Evolutionary conservation across 441 rosid species (phyloP), one percentile per base, ranked within the genome.

Genomic region (Populus hybrid): DNA sequence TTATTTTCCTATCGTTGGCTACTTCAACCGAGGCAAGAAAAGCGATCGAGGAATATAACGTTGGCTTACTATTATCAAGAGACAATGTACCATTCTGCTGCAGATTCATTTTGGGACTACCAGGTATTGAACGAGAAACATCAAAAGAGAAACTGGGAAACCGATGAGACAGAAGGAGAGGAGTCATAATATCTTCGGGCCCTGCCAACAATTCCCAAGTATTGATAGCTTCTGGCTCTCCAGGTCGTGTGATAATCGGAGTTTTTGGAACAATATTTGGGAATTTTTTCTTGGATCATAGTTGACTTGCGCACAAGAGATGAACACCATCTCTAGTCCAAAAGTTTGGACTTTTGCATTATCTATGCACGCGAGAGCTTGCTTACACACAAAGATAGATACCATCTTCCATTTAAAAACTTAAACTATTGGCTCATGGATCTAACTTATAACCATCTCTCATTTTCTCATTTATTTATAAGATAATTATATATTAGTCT

Each of bases 151-250:
- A 79, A 67, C 82, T 82, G 8, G 80, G 80, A 38, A 79, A 79
- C 14, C 73, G 71, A 40, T 38, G 80, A 68, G 74, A 16, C 35
- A 28, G 6, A 23, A 28, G 38, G 7, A 28, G 6, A 34, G 30
- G 53, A 67, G 35, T 18, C 50, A 21, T 64, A 53, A 16, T 65
- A 75, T 76, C 84, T 67, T 82, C 82, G 23, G 79, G 80, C 32
- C 82, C 85, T n/a, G 30, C 85, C 85, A 79, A 79, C 11, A 82
- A 69, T 8, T 82, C 82, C 85, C 85, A 79, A 24, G 82, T 59
- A 65, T 82, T 82, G 68, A 79, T 82, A 3, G 70, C 76, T 46
- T 82, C 85, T 8, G 82, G 85, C 75, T 82, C 85, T 0, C 85
- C 85, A 0, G 85, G 85, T 0, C 80, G 85, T 4, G 85, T 82